Conservation (phyloP, 148 eudicot genomes). For the Polygonum aviculare region DNA sequence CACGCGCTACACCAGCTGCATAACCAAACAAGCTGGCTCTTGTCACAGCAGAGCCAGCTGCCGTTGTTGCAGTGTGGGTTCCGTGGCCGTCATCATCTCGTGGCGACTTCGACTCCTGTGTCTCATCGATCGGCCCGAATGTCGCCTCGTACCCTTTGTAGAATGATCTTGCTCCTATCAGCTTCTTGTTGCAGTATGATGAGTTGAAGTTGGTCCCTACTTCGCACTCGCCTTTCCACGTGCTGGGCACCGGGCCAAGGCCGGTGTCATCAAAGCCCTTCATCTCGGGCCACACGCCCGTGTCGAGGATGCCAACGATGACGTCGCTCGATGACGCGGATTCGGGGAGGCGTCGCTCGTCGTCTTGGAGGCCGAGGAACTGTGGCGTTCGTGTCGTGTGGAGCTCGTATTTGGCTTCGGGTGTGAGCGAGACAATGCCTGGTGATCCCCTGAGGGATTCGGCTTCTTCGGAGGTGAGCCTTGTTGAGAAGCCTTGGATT, state of each 20-base stretch:
- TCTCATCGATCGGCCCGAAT: constrained; percentile 52
- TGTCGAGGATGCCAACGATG: constrained; percentile 63
- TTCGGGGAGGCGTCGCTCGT: constrained; percentile 24
- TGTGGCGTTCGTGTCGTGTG: constrained; percentile 75
- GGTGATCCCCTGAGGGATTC: constrained; percentile 30
- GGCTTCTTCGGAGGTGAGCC: constrained; percentile 55
- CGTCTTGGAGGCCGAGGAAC: constrained; percentile 54
- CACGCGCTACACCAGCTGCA: constrained; percentile 72
- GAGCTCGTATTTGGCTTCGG: constrained; percentile 55
- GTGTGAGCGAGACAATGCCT: constrained; percentile 46
- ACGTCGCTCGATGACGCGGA: constrained; percentile 41
- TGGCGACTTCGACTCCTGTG: constrained; percentile 58
- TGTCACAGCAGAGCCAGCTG: constrained; percentile 57
- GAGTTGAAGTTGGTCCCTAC: constrained; percentile 37
- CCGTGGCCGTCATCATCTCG: constrained; percentile 95
- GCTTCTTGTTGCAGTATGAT: constrained; percentile 58
- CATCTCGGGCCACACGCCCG: constrained; percentile 80
- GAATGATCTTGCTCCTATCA: constrained; percentile 73
- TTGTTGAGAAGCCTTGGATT: constrained; percentile 65
- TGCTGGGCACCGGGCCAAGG: constrained; percentile 52
- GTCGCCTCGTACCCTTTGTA: constrained; percentile 62
- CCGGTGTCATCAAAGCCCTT: constrained; percentile 63
- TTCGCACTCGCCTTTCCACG: constrained; percentile 75
- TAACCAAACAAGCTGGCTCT: constrained; percentile 64
- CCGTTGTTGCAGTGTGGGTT: constrained; percentile 85